Evolutionary conservation across 495 filamentous ascomycete species (phyloP), one percentile per base, ranked within the genome.

Genomic region (Aspergillus sparsus): DNA sequence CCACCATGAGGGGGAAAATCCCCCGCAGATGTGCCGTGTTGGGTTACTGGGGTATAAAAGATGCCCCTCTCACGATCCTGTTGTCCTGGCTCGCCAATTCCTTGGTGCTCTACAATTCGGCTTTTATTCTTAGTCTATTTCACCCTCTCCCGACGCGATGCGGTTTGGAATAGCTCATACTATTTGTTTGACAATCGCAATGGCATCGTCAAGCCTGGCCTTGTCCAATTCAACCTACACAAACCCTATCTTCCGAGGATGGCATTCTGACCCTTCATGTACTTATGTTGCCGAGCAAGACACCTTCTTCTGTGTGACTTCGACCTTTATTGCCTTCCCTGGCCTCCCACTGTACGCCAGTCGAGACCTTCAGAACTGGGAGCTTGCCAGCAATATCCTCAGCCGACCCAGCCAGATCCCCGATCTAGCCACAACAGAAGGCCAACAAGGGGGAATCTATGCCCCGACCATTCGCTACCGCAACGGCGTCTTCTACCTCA

Each of bases 191-290:
- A n/a, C 37, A 3, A 2, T 41, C 11, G 37, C 37, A 41, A 41
- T 41, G 37, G 37, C 37, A 11, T 41, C 37, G 42, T 12, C 18
- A 16, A n/a, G 6, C 42, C 3, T 46, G 42, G 42, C 42, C 11
- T 5, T 13, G 37, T 27, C 47, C 5, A 12, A 7, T 50, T 31
- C 47, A 2, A 50, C 55, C 35, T 62, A 62, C 37, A 32, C n/a
- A 18, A 71, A 71, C 51, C 69, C 69, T 5, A 60, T 66, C 37
- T 15, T 71, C 9, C 69, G 67, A 0, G 69, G 69, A 7, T 71
- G 65, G 65, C 63, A 71, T 60, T 62, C 63, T 0, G 69, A 71
- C 52, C 69, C 69, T 11, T 63, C 55, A 8, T 69, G 67, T 33
- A 55, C 55, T 13, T 61, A 58, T 15, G 63, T 71, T n/a, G 4